Evolutionary conservation across 106 monocot species (phyloP).

Genomic region (Narthecium ossifragum): DNA sequence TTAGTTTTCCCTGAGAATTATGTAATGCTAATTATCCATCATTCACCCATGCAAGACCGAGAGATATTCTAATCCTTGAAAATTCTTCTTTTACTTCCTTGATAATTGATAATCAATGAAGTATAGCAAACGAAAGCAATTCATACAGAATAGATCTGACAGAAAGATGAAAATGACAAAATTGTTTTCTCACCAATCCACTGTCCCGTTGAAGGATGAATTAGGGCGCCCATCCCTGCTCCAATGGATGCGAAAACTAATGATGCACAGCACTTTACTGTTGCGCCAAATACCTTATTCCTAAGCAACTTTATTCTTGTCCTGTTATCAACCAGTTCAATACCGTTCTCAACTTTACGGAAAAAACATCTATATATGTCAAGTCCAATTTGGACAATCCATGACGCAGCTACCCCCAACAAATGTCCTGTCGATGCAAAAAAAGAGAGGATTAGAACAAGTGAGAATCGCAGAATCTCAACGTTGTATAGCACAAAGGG

Average conservation of each 20-base stretch:
- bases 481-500: not conserved
- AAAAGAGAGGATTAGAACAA: not conserved
- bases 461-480: not conserved
- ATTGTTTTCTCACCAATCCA: slow-evolving; percentile 67
- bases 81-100: too few relatives aligned
- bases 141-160: not conserved
- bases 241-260: slow-evolving; percentile 90
- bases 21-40: too few relatives aligned
- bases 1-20: too few relatives aligned
- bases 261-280: slow-evolving; percentile 57
- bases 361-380: slow-evolving; percentile 65
- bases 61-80: too few relatives aligned
- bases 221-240: slow-evolving; percentile 71
- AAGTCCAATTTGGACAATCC: slow-evolving; percentile 74
- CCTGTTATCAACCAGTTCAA: slow-evolving; percentile 20
- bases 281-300: slow-evolving; percentile 45
- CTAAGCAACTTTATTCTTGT: slow-evolving; percentile 39
- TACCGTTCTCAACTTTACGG: slow-evolving; percentile 29
- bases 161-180: not conserved
- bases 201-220: slow-evolving; percentile 80
- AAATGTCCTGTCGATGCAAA: slow-evolving; percentile 42
- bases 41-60: too few relatives aligned
- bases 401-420: slow-evolving; percentile 74
- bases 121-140: not conserved
- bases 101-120: too few relatives aligned